A percentile compares a stretch with the other conserved stretches of the same genome.
Evolutionary conservation across 2,329 filamentous ascomycete genomes (phyloP).

Genomic region (Colletotrichum camelliae): DNA sequence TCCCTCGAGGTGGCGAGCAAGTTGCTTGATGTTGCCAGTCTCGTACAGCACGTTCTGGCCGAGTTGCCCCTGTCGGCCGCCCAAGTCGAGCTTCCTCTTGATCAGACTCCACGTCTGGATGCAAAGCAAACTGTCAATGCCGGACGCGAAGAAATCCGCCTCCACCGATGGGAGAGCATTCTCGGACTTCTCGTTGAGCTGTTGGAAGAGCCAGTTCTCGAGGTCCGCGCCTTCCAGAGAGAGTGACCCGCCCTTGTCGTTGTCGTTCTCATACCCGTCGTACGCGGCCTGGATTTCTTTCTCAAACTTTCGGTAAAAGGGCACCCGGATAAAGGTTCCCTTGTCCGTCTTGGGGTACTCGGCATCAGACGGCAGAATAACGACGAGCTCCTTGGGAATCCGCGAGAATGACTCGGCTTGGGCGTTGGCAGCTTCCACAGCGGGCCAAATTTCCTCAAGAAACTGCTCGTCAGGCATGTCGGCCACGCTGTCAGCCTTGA

Average conservation of each 20-base stretch:
- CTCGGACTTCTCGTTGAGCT: neutral
- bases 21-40: conserved; percentile 35
- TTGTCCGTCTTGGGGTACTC: conserved; percentile 50
- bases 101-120: conserved; percentile 47
- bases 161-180: neutral
- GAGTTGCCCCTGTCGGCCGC: conserved; percentile 20
- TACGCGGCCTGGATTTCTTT: conserved; percentile 30
- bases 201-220: conserved; percentile 24
- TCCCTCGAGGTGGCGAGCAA: conserved; percentile 34
- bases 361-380: conserved; percentile 33
- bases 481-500: conserved; percentile 29
- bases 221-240: conserved; percentile 25
- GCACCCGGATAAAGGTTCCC: conserved; percentile 48
- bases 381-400: conserved; percentile 45
- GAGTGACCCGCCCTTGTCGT: conserved; percentile 23
- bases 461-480: conserved; percentile 35
- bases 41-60: conserved; percentile 47
- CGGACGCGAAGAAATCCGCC: conserved; percentile 45
- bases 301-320: conserved; percentile 41
- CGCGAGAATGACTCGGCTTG: conserved; percentile 47
- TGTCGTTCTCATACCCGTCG: neutral
- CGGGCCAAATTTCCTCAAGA: conserved; percentile 31
- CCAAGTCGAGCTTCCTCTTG: conserved; percentile 40
- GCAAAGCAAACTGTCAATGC: conserved; percentile 50
- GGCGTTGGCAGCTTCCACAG: conserved; percentile 34